Percentiles rank a stretch among this genome's conserved stretches.
Conservation (phyloP, 192 early-diverging fungal genomes). For the Coemansia sp. region DNA sequence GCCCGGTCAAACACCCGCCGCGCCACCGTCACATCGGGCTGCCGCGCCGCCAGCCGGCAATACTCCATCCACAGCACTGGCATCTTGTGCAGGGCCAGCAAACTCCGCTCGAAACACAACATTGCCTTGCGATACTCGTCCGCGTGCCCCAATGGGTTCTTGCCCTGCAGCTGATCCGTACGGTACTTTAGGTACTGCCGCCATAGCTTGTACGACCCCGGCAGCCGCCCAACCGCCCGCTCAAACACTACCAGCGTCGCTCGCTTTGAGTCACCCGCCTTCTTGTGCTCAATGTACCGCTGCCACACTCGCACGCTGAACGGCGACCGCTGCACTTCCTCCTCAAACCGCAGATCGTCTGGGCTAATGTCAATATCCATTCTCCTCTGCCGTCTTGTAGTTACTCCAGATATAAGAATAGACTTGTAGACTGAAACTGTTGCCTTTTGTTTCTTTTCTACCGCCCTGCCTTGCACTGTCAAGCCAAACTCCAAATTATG, state of each 20-base stretch:
- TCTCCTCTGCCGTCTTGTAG: too few species aligned
- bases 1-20: constrained; percentile 89
- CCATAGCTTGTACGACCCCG: constrained; percentile 97
- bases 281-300: constrained; percentile 86
- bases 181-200: constrained; percentile 76
- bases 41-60: constrained; percentile 57
- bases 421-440: too few species aligned
- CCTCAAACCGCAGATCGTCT: constrained; percentile 54
- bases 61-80: constrained; percentile 90
- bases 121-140: constrained; percentile 63
- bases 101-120: constrained; percentile 76
- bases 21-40: constrained; percentile 61
- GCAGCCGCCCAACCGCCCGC: constrained; percentile 78
- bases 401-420: too few species aligned
- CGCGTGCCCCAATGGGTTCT: constrained; percentile 51
- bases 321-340: constrained; percentile 61
- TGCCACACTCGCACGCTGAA: constrained; percentile 77
- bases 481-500: too few species aligned
- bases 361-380: constrained; percentile 28
- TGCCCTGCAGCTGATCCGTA: constrained; percentile 28
- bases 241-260: constrained; percentile 71
- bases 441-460: too few species aligned
- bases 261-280: constrained; percentile 29
- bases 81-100: constrained; percentile 95
- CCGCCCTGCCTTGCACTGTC: too few species aligned